Evolutionary conservation across 352 stramenopile genomes (phyloP).

Genomic region (Phytophthora sansomeana): DNA sequence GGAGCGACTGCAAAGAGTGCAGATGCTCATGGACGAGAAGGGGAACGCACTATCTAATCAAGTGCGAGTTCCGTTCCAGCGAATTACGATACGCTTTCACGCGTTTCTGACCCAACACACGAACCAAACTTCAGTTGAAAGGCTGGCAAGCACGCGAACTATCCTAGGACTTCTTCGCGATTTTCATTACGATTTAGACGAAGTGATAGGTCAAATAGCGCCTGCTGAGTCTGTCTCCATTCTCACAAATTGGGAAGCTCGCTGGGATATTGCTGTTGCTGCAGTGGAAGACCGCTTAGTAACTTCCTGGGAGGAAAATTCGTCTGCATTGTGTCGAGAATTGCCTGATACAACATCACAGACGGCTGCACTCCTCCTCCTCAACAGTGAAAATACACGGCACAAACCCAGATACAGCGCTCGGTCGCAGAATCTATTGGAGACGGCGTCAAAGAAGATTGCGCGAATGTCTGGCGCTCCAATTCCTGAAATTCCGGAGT

Average conservation of each 20-base stretch:
- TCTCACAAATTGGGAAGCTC: slow-evolving; percentile 7
- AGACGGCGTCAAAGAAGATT: slow-evolving; percentile 9
- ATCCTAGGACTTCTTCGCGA: slow-evolving; percentile 8
- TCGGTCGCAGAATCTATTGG: background rate
- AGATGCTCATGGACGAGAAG: slow-evolving; percentile 9
- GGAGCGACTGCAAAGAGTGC: slow-evolving; percentile 9
- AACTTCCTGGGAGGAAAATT: slow-evolving; percentile 13
- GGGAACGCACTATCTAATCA: background rate
- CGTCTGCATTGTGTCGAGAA: slow-evolving; percentile 7
- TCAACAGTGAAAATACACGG: slow-evolving; percentile 16
- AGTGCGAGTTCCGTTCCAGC: background rate
- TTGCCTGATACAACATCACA: slow-evolving; percentile 12
- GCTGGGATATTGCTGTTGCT: background rate
- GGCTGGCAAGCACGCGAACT: slow-evolving; percentile 21
- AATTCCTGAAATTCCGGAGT: slow-evolving; percentile 16
- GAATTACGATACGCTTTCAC: slow-evolving; percentile 12
- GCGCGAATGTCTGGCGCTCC: slow-evolving; percentile 18
- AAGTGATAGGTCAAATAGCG: background rate
- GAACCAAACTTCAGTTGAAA: slow-evolving; percentile 18
- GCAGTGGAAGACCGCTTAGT: slow-evolving; percentile 12
- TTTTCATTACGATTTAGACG: slow-evolving; percentile 13
- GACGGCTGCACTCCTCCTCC: slow-evolving; percentile 8
- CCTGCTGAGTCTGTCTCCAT: background rate
- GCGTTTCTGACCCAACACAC: slow-evolving; percentile 19
- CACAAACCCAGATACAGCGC: slow-evolving; percentile 16